Base-by-base conservation (phyloP, 306 rosid species). In the Vigna unguiculata region DNA sequence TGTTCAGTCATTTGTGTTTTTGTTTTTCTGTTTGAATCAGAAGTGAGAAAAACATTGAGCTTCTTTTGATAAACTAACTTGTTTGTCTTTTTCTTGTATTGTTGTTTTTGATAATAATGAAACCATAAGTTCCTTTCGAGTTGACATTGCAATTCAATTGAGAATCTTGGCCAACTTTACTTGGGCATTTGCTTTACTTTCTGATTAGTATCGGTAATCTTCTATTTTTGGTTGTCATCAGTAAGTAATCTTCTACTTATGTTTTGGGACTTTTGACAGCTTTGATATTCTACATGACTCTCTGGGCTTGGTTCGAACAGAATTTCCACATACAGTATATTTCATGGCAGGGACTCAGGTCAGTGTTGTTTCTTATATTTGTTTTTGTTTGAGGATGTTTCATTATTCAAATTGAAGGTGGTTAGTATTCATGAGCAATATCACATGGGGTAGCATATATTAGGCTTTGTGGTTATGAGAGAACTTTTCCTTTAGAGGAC, bases 291-390 rank as follows among this genome's bases (percentile, higher is more conserved):
- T 95, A 6, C 89, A 85, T 52, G 99, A 92, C 70, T 76, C 91
- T 9, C 55, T 89, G 80, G 97, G 97, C 14, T 74, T 95, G 74
- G 91, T 87, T 59, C 88, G 93, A 51, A 89, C 88, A 28, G 97
- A 90, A 71, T 95, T 92, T 84, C 96, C 97, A 1, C 97, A 95
- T 61, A 84, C 93, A 0, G 86, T 88, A 19, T 95, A 90, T 82
- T 84, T 95, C 71, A 80, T 95, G 54, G 85, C 99, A 6, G 99
- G 99, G 74, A 92, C 99, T 69, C 99, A 95, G 93, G 97, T 95
- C 72, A 83, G 80, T 28, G 63, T 72, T 78, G 60, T 52, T 67
- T 63, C 36, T 54, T 46, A 45, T 71, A 20, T 28, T 41, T 68
- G 36, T 68, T 67, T 63, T 7, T 52, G 24, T 22, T 4, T 43